Evolutionary conservation across 805 yeast genomes (phyloP), one percentile per base, ranked within the genome.

Genomic region (Deakozyma indianensis): DNA sequence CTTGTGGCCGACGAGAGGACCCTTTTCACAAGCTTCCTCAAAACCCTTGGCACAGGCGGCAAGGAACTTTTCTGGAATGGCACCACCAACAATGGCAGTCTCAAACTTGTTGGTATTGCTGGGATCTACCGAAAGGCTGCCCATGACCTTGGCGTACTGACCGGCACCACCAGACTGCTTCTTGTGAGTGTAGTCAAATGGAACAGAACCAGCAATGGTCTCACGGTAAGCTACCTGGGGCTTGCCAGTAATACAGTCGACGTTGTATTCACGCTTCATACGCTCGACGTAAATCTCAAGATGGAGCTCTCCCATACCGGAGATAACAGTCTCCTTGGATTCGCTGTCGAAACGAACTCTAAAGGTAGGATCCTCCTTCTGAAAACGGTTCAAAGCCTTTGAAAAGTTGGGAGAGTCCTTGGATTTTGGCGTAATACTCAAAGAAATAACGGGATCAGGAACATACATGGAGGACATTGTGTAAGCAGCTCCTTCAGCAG

Each of bases 151-250:
- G 66, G 95, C 98, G 62, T 79, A 92, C 72, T 92, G 99, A 68
- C 99, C 99, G 53, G 97, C 94, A 76, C 99, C 99, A 66, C 99
- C 99, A 60, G 90, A 76, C 71, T 92, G 99, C 63, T 87, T 90
- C 75, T 92, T 92, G 72, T 90, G 97, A 23, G 95, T 82, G 68
- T 81, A 86, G 63, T 92, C 97, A 59, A 92, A 90, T 14, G 77
- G 71, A 24, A 90, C 73, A 38, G 83, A 69, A 2, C 73, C 62
- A 29, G 83, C 69, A 53, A 90, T 78, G 35, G 97, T 82, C 68
- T 92, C 99, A 66, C 99, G 80, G 69, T 92, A 92, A 16, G 98
- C 86, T 35, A 92, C 99, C 71, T 88, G 95, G 42, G 99, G 99
- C 66, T 83, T 81, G 63, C 99, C 98, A 48, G 96, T 90, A 32